These are phyloP conservation scores for Penicillium capsulatum DNA, from an alignment of 2,329 filamentous ascomycete genomes.

Conservation along the genomic window DNA sequence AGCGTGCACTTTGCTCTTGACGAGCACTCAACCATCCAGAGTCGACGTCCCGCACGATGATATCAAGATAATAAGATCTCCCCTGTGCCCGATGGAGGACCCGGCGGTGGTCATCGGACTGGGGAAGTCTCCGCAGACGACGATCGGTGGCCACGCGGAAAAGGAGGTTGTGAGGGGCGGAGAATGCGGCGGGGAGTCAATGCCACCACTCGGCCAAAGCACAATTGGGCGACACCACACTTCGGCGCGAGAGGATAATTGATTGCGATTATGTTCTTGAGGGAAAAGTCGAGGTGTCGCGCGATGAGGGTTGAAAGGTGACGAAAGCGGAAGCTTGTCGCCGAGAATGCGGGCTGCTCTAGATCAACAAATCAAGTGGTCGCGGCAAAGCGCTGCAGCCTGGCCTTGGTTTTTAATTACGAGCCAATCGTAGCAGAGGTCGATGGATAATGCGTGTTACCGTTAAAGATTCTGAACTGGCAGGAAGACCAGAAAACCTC, in stretches of 20 bases:
- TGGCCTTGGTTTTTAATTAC: too few species aligned
- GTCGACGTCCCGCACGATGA: conserved; percentile 1
- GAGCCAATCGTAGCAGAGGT: too few species aligned
- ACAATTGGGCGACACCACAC: not conserved
- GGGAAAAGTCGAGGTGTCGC: not conserved
- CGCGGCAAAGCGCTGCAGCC: too few species aligned
- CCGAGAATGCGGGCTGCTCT: too few species aligned
- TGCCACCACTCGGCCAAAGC: conserved; percentile 2
- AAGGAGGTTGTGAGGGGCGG: conserved; percentile 20
- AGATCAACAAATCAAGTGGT: too few species aligned
- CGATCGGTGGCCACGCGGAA: conserved; percentile 20
- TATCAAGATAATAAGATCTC: not conserved
- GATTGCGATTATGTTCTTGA: not conserved
- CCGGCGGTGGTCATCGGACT: conserved; percentile 20
- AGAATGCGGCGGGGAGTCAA: conserved; percentile 14
- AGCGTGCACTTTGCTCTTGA: conserved; percentile 12
- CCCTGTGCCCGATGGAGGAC: conserved; percentile 9
- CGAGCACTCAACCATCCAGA: conserved; percentile 15
- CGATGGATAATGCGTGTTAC: too few species aligned
- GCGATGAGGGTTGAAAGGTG: too few species aligned
- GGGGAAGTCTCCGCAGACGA: conserved; percentile 20
- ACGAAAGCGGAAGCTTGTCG: too few species aligned
- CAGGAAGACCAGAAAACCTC: too few species aligned
- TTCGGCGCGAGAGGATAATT: not conserved
- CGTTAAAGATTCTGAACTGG: too few species aligned